phyloP scores from a whole-genome alignment of 192 early-diverging fungal genomes.

The Coemansia sp. region DNA sequence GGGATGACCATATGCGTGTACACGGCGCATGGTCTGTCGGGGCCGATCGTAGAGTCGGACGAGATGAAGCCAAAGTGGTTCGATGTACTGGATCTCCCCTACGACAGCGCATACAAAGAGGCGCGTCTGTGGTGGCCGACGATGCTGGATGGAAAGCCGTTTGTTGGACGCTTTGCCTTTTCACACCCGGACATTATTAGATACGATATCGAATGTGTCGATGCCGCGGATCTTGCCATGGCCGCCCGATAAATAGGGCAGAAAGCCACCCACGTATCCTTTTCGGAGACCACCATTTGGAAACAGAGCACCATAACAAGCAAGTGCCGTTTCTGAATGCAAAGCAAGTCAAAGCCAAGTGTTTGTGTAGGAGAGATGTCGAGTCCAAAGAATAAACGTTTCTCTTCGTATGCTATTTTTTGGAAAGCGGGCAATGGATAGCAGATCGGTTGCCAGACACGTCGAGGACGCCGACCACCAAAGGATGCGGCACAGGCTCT shows the following conservation, averaged over 20 bases:
- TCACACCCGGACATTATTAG: conserved; percentile 7
- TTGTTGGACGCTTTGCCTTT: conserved; percentile 42
- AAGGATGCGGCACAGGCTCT: conserved; percentile 33
- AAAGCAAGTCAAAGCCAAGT: too few relatives aligned
- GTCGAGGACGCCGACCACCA: conserved; percentile 34
- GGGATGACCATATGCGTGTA: conserved; percentile 64
- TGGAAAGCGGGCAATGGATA: conserved; percentile 13
- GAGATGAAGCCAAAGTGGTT: conserved; percentile 81
- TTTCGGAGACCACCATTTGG: too few relatives aligned
- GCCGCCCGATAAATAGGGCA: not conserved
- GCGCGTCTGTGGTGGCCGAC: conserved; percentile 47
- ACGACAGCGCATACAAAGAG: conserved; percentile 55
- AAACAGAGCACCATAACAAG: too few relatives aligned
- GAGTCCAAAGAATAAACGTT: not conserved
- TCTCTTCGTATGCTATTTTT: not conserved
- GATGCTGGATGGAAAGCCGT: conserved; percentile 24
- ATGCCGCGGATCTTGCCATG: not conserved
- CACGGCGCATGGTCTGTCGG: conserved; percentile 46
- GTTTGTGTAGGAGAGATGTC: too few relatives aligned
- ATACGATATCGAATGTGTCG: conserved; percentile 17
- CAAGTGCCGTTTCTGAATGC: too few relatives aligned
- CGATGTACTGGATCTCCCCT: conserved; percentile 59
- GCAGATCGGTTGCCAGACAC: conserved; percentile 36
- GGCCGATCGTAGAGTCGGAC: conserved; percentile 65
- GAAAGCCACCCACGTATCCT: too few relatives aligned